Evolutionary conservation across 148 eudicot species (phyloP), one percentile per base, ranked within the genome.

Genomic region (Rhododendron ferrugineum): DNA sequence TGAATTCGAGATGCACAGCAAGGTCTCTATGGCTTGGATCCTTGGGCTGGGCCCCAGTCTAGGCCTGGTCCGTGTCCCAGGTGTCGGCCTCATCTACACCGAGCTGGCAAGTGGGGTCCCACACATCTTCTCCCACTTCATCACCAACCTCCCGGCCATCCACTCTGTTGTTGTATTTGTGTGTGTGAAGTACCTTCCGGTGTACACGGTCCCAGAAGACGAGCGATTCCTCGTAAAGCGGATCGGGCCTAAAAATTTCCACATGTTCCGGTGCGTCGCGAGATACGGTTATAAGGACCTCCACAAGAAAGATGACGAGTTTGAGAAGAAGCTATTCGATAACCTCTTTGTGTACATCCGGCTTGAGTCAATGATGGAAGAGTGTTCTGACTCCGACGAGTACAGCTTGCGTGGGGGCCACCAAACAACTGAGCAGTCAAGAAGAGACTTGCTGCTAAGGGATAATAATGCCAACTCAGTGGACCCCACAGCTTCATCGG

Each of bases 121-220:
- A 4, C 93, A 88, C 86, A 97, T 97, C 28, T 97, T 97, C 80
- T 95, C 99, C 6, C 99, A 97, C 82, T 95, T 97, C 88, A 97
- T 97, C 88, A 97, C 99, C 3, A 97, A 97, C 90, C 88, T 97
- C 37, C 99, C 99, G 2, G 99, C 99, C 30, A 95, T 94, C 87
- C 99, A 97, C 80, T 94, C 98, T 1, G 98, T 97, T 0, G 97
- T 97, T 2, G 93, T 97, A 37, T 94, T 97, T 20, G 94, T 94
- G 16, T 97, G 99, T 70, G 98, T 97, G 2, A 97, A 97, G 88
- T 97, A 97, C 89, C 96, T 97, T n/a, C 99, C 99, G 0, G 99
- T 97, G 13, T 97, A 95, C 85, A 94, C 97, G 0, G 99, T 97
- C 47, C 98, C 98, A 0, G 98, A 95, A 80, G 99, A 97, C 0